Evolutionary conservation across 164 flowering plant genomes (phyloP), one percentile per base, ranked within the genome.

Genomic region (Amborella trichopoda): DNA sequence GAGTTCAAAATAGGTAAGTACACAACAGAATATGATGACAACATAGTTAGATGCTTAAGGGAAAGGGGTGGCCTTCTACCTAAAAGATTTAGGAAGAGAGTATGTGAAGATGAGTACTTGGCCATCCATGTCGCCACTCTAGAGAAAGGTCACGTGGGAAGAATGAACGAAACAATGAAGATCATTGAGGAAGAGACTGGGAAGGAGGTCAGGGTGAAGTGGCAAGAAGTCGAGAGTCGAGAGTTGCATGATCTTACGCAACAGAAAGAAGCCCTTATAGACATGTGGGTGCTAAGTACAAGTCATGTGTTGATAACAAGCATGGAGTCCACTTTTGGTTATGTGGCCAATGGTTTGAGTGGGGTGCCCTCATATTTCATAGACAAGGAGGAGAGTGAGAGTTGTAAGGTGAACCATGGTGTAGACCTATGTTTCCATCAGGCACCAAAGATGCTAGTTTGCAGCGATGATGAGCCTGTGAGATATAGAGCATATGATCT

Each of bases 251-350:
- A 37, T 3, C n/a, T 10, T 8, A 37, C 19, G 41, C 41, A 37
- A 3, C 41, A 37, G 41, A 38, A 38, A n/a, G 41, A 38, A 11
- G 11, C 41, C 16, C 8, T 38, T 2, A 10, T 38, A 16, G 41
- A 16, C 6, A 38, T 38, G 41, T 38, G 41, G 41, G 41, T 38
- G 17, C 4, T 38, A 22, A 38, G 41, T 22, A 38, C 20, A 22
- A 38, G 41, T 11, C 41, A 38, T 38, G 41, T 38, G 6, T 38
- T 38, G 41, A 38, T 38, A 19, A 38, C 41, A 38, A 38, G n/a
- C 3, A 0, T 2, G 9, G 41, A 38, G 16, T 10, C 41, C 11
- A 38, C 41, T 22, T 38, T 38, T 16, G 41, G 41, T 10, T 38
- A 38, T 16, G 18, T 38, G 2, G 41, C 41, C 0, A 16, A 19